A percentile compares a stretch with the other conserved stretches of the same genome.
Evolutionary conservation across 1,139 yeast genomes (phyloP).

Genomic region (Pichia sp.): DNA sequence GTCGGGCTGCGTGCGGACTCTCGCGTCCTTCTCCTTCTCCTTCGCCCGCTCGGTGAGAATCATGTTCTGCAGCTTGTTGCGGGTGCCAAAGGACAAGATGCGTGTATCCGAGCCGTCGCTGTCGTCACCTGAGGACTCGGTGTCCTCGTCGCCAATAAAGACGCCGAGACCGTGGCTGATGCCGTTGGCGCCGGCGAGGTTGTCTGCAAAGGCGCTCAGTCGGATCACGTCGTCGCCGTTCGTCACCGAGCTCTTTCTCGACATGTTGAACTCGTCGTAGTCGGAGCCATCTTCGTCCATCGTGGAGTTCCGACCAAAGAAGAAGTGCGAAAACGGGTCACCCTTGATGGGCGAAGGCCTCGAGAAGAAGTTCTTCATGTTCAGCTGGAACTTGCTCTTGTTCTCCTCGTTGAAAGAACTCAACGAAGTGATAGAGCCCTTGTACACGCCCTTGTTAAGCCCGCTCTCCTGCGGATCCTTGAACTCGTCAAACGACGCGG

Average conservation of each 20-base stretch:
- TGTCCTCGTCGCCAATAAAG: background rate
- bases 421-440: slow-evolving; percentile 20
- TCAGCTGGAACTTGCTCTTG: slow-evolving; percentile 19
- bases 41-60: background rate
- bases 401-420: slow-evolving; percentile 21
- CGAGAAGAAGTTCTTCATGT: slow-evolving; percentile 16
- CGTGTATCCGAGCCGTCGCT: slow-evolving; percentile 8
- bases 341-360: slow-evolving; percentile 12
- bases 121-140: background rate
- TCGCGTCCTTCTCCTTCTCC: background rate
- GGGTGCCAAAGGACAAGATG: slow-evolving; percentile 15
- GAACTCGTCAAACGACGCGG: background rate
- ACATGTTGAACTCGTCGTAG: slow-evolving; percentile 13
- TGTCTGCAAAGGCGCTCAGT: background rate
- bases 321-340: slow-evolving; percentile 21
- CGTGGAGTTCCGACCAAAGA: slow-evolving; percentile 3
- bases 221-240: background rate
- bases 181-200: background rate
- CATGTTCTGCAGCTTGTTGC: slow-evolving; percentile 3
- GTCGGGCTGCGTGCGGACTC: background rate
- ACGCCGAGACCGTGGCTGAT: no score
- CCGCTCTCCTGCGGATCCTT: background rate
- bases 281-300: slow-evolving; percentile 8
- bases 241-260: slow-evolving; percentile 8
- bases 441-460: slow-evolving; percentile 7